Evolutionary conservation across 352 stramenopile species (phyloP).

Genomic region (Phytophthora quininea): DNA sequence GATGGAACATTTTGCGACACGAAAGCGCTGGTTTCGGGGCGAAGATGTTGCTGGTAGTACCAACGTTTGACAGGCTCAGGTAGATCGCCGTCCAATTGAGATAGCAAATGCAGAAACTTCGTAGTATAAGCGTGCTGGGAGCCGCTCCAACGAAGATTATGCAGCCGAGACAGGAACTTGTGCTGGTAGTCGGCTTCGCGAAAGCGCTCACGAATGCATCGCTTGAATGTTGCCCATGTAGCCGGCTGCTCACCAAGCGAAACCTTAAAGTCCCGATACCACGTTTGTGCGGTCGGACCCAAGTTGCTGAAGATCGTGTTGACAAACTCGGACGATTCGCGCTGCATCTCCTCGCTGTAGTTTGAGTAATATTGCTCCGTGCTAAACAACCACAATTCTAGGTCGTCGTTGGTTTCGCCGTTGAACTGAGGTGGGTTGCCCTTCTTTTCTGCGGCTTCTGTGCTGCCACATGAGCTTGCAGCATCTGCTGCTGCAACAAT

Average conservation of each 20-base stretch:
- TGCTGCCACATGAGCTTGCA: conserved; percentile 2
- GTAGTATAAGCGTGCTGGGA: not conserved
- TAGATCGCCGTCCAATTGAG: not conserved
- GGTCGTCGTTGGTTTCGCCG: conserved; percentile 1
- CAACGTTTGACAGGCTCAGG: not conserved
- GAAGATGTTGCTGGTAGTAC: not conserved
- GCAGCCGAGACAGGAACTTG: not conserved
- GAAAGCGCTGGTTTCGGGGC: not conserved
- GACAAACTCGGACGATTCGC: too few species aligned
- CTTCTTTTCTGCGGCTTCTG: conserved; percentile 12
- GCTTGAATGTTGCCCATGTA: conserved; percentile 8
- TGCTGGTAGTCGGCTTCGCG: conserved; percentile 11
- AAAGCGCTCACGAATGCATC: not conserved
- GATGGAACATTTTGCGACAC: too few species aligned
- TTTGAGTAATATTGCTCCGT: conserved; percentile 14
- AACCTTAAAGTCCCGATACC: conserved; percentile 14
- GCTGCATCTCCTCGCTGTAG: conserved; percentile 1
- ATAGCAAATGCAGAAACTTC: not conserved
- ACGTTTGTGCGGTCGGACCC: not conserved
- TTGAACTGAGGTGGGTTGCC: conserved; percentile 6
- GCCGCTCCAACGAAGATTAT: not conserved
- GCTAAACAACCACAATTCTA: conserved; percentile 17
- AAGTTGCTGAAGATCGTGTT: conserved; percentile 13
- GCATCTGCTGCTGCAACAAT: conserved; percentile 15
- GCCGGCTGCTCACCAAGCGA: not conserved